These are phyloP conservation scores for Dipodascus albidus DNA, from an alignment of 805 yeast species.

Conservation along the genomic window DNA sequence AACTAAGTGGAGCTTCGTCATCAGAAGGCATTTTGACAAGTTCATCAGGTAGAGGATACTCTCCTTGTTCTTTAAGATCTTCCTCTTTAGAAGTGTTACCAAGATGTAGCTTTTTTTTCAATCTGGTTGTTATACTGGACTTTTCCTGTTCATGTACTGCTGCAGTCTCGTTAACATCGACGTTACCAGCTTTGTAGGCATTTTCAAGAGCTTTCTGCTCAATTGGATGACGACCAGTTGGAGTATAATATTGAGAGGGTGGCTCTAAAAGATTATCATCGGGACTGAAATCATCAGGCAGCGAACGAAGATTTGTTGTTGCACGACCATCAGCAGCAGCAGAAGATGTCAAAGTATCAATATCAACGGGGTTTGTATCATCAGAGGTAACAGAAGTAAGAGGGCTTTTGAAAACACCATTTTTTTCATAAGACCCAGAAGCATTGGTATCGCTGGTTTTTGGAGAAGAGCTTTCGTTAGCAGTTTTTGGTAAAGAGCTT, in stretches of 20 bases:
- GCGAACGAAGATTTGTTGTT: background rate
- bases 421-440: no score
- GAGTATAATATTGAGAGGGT: background rate
- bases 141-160: background rate
- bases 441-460: no score
- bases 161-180: background rate
- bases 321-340: background rate
- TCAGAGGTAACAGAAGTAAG: no score
- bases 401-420: no score
- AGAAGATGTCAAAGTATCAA: background rate
- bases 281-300: background rate
- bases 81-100: background rate
- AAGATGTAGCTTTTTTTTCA: background rate
- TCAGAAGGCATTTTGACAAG: background rate
- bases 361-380: no score
- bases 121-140: background rate
- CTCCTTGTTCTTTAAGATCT: background rate
- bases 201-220: background rate
- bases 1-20: background rate
- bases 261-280: background rate
- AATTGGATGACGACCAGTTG: background rate
- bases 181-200: background rate
- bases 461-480: no score
- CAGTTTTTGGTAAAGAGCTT: background rate
- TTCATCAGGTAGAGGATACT: background rate